Base-by-base conservation (phyloP, 805 yeast genomes). In the Cyberlindnera xylosilytica region DNA sequence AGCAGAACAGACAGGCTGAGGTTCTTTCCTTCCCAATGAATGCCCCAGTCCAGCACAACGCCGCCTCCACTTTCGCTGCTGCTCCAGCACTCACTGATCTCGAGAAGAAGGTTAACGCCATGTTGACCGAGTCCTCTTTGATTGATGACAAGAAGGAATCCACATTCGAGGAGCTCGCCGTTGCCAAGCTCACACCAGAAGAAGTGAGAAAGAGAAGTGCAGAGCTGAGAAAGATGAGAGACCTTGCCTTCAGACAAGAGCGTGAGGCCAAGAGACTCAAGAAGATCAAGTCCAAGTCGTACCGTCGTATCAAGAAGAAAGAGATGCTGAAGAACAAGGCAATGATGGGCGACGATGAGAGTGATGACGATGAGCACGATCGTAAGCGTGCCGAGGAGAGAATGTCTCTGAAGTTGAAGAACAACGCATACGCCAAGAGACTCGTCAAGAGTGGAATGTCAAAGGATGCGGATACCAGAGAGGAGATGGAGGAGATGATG, bases 201-300 rank as follows among this genome's bases (percentile, higher is more conserved):
- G 98, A 93, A 38, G 66, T 91, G 68, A 67, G 70, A 42, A 79
- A 81, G 60, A 74, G 95, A 46, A 83, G 93, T 7, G 77, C 79
- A 45, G 96, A 91, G 64, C 72, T 91, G 53, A 77, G 98, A 53
- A 66, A 85, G 57, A 88, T 89, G 97, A 77, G 99, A 50, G 99
- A 93, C 60, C 75, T 91, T 49, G 87, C 91, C 96, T 93, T 89
- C 69, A 76, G 98, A 56, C 97, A 91, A 56, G 97, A 91, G 68
- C 78, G 82, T 58, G 83, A 87, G 57, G 90, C 98, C 9, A 89
- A 79, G 64, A 77, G 99, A 54, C 74, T 93, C 57, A 91, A 91
- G 70, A 93, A 91, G 68, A 93, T 93, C 64, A 93, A 93, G 64
- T 88, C 97, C 29, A 93, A 91, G 65, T 75, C 88, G 1, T 93